Evolutionary conservation across 2,329 filamentous ascomycete genomes (phyloP), one percentile per base, ranked within the genome.

Genomic region (Thermomyces lanuginosus): DNA sequence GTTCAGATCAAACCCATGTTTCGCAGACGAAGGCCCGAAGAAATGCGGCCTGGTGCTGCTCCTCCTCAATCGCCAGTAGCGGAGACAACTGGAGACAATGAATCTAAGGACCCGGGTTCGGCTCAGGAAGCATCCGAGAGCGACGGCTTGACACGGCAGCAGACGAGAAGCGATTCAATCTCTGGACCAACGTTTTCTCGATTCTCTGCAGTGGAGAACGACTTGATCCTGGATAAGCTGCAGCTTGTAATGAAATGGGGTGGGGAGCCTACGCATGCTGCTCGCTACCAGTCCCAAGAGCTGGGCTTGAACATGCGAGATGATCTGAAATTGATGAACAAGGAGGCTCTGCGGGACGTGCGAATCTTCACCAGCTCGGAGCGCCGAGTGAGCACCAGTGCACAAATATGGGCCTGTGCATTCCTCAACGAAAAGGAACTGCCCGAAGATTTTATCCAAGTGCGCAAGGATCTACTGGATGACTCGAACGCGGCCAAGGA

Each of bases 1-100:
- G 83, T 98, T 2, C 89, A 98, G 53, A 95, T 98, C 49, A 98
- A 98, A 53, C 89, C 89, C 6, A 92, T 98, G 83, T 98, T 98
- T 53, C 74, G 84, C 27, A 92, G 86, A 58, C 75, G 82, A 44
- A 81, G 73, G 44, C 68, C 72, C 2, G 69, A 78, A 26, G 69
- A 74, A 36, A 48, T 58, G 32, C 32, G 36, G 31, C n/a, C n/a
- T n/a, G n/a, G n/a, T n/a, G n/a, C n/a, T n/a, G n/a, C n/a, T n/a
- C n/a, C n/a, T n/a, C n/a, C n/a, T n/a, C n/a, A n/a, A n/a, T n/a
- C n/a, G n/a, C n/a, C n/a, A n/a, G n/a, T n/a, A n/a, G n/a, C n/a
- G n/a, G n/a, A n/a, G n/a, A n/a, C n/a, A n/a, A n/a, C n/a, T n/a
- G n/a, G n/a, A n/a, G n/a, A n/a, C 8, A 23, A 18, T 4, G 21